A percentile compares a stretch with the other conserved stretches of the same genome.
These are phyloP conservation scores for Coniochaeta hoffmannii DNA, from an alignment of 2,329 filamentous ascomycete genomes.

Conservation along the genomic window DNA sequence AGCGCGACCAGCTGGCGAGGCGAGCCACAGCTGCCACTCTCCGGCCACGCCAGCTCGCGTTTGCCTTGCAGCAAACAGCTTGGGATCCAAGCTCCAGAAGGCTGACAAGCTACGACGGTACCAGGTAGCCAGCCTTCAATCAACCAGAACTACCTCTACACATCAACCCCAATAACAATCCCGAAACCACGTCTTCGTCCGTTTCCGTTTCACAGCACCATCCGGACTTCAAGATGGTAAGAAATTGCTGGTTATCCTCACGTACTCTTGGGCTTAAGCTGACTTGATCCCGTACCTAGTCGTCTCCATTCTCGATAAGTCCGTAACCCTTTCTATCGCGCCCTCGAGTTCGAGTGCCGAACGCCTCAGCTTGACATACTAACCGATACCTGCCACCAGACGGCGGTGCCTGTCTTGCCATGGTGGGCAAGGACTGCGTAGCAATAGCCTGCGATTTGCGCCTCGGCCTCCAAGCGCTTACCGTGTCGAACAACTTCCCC, in stretches of 20 bases:
- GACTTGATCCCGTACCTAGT: conserved; percentile 39
- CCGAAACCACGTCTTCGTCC: not conserved
- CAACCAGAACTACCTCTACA: no score
- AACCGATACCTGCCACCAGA: conserved; percentile 33
- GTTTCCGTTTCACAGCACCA: not conserved
- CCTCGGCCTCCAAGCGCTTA: conserved; percentile 91
- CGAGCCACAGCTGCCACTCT: not conserved
- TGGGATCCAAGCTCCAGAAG: conserved; percentile 3
- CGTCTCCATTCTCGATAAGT: conserved; percentile 95
- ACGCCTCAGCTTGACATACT: not conserved
- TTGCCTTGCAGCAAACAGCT: conserved; percentile 8
- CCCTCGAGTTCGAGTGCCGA: not conserved
- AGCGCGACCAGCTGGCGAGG: conserved; percentile 1
- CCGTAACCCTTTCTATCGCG: conserved; percentile 25
- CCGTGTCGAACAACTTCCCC: conserved; percentile 99
- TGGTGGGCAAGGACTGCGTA: conserved; percentile 99
- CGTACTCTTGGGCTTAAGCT: conserved; percentile 16
- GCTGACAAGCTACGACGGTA: conserved; percentile 2
- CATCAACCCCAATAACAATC: not conserved
- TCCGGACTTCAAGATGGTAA: conserved; percentile 21
- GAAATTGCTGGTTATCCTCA: conserved; percentile 7
- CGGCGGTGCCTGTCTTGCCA: conserved; percentile 93
- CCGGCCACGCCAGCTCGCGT: conserved; percentile 8
- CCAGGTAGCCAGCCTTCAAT: not conserved
- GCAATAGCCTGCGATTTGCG: conserved; percentile 98